These are phyloP conservation scores for Zizania palustris DNA, from an alignment of 202 grass and related monocot genomes.

Conservation along the genomic window DNA sequence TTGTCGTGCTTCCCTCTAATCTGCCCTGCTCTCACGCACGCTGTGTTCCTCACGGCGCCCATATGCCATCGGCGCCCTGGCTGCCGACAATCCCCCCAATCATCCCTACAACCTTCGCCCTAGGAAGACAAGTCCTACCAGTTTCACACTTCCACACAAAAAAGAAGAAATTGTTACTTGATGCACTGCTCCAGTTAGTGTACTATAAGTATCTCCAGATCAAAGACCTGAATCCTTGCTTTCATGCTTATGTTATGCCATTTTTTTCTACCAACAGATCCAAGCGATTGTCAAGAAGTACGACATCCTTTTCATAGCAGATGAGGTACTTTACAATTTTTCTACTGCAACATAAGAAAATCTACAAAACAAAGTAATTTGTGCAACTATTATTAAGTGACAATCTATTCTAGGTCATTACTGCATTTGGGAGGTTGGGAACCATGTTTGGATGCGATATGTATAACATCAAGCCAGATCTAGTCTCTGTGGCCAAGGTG, in stretches of 20 bases:
- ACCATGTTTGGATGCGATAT: constrained; percentile 95
- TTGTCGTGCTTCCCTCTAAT: too few relatives aligned
- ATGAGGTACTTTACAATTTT: constrained; percentile 65
- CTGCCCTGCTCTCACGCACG: too few relatives aligned
- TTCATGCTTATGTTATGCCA: constrained; percentile 4
- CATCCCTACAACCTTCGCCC: too few relatives aligned
- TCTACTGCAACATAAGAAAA: constrained; percentile 4
- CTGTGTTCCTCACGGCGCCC: too few relatives aligned
- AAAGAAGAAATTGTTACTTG: background rate
- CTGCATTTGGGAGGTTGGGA: constrained; percentile 96
- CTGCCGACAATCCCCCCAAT: too few relatives aligned
- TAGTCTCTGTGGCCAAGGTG: constrained; percentile 91
- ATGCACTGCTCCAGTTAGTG: background rate
- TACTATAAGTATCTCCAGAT: background rate
- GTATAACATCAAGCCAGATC: constrained; percentile 84
- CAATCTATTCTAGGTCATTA: constrained; percentile 75
- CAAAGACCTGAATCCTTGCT: background rate
- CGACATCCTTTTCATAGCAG: constrained; percentile 95
- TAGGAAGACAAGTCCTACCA: too few relatives aligned
- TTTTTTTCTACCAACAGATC: constrained; percentile 52
- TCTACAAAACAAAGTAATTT: background rate
- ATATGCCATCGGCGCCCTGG: too few relatives aligned
- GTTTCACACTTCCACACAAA: too few relatives aligned
- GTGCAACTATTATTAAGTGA: constrained; percentile 6
- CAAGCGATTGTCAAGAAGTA: constrained; percentile 94